Evolutionary conservation across 768 basidiomycete species (phyloP).

Genomic region (Xerocomellus dryophilus): DNA sequence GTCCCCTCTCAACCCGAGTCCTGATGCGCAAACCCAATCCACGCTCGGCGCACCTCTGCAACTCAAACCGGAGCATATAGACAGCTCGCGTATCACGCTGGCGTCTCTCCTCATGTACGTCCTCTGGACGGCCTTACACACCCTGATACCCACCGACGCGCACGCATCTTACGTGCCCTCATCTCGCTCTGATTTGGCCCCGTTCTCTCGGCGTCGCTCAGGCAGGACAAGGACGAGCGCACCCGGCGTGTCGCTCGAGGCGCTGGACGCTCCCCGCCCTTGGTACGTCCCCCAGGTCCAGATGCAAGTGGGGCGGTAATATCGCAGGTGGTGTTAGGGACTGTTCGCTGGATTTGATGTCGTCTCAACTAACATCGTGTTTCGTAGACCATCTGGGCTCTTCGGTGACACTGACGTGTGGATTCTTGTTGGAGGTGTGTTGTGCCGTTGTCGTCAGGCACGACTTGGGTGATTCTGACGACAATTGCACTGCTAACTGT

Average conservation of each 20-base stretch:
- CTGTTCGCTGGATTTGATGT: no score
- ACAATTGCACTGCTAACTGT: no score
- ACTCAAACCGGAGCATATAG: conserved; percentile 10
- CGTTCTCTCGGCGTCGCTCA: conserved; percentile 5
- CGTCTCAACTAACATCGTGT: no score
- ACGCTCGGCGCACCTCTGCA: neutral
- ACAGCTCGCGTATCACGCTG: conserved; percentile 19
- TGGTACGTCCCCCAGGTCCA: neutral
- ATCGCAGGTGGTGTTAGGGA: conserved; percentile 14
- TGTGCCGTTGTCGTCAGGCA: no score
- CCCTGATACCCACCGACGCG: conserved; percentile 8
- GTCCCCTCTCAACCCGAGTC: neutral
- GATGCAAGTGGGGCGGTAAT: neutral
- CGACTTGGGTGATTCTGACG: no score
- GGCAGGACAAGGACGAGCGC: conserved; percentile 12
- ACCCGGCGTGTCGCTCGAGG: conserved; percentile 15
- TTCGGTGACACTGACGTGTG: no score
- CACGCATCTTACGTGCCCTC: conserved; percentile 17
- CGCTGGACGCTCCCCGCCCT: conserved; percentile 11
- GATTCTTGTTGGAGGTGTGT: no score
- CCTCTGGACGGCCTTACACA: conserved; percentile 22
- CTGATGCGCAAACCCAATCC: neutral
- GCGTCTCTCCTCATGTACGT: conserved; percentile 23
- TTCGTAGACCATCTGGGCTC: no score
- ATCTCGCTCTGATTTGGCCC: conserved; percentile 15